A percentile compares a stretch with the other conserved stretches of the same genome.
Evolutionary conservation across 2,329 filamentous ascomycete genomes (phyloP).

Genomic region (Lachnellula arida): DNA sequence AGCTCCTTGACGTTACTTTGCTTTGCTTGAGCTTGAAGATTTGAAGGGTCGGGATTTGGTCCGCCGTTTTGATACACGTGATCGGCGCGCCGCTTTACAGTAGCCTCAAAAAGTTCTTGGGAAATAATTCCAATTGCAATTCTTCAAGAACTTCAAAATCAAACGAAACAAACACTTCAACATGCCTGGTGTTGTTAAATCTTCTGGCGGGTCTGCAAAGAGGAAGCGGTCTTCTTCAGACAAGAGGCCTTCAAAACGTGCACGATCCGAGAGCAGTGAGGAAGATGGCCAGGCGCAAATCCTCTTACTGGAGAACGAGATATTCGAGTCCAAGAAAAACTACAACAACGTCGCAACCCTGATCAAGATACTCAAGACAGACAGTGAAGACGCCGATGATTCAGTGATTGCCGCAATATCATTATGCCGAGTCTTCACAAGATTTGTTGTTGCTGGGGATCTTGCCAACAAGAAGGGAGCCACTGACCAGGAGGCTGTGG

Average conservation of each 20-base stretch:
- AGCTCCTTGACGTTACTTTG: conserved; percentile 26
- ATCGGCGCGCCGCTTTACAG: background rate
- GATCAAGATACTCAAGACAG: conserved; percentile 53
- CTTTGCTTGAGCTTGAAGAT: conserved; percentile 20
- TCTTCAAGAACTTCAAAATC: conserved; percentile 3
- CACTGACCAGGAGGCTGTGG: conserved; percentile 68
- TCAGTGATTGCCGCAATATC: conserved; percentile 69
- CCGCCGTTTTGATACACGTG: conserved; percentile 10
- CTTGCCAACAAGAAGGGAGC: conserved; percentile 61
- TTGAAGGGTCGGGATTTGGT: conserved; percentile 23
- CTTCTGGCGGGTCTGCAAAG: conserved; percentile 20
- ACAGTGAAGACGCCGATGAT: conserved; percentile 47
- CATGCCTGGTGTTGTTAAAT: conserved; percentile 25
- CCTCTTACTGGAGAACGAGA: conserved; percentile 70
- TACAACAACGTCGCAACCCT: conserved; percentile 85
- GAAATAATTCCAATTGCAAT: conserved; percentile 1
- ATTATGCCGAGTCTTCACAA: conserved; percentile 80
- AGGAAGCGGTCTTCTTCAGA: conserved; percentile 50
- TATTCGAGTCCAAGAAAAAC: conserved; percentile 80
- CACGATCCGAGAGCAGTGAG: conserved; percentile 38
- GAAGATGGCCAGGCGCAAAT: conserved; percentile 61
- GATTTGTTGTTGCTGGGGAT: conserved; percentile 69
- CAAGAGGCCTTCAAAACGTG: conserved; percentile 41
- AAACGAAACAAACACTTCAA: conserved; percentile 7
- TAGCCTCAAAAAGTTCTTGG: conserved; percentile 4